These are phyloP conservation scores for Didymella exigua DNA, from an alignment of 2,329 filamentous ascomycete species.

Conservation along the genomic window DNA sequence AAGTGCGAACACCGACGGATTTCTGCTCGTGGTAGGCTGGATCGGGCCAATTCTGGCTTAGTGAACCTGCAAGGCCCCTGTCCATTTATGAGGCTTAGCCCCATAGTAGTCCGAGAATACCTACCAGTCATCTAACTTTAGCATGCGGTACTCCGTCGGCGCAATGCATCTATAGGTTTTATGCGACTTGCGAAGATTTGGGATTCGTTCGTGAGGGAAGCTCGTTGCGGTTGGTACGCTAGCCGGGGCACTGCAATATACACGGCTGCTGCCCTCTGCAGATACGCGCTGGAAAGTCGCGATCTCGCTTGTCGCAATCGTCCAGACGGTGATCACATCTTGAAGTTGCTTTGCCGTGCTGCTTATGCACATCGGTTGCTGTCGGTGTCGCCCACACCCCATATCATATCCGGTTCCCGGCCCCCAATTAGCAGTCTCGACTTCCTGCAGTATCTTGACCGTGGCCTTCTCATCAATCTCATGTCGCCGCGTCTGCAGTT, in stretches of 20 bases:
- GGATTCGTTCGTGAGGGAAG: neutral
- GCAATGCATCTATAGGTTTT: conserved; percentile 9
- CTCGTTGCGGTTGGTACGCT: conserved; percentile 4
- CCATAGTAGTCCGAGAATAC: conserved; percentile 35
- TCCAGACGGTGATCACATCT: conserved; percentile 4
- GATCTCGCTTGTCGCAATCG: neutral
- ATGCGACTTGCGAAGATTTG: conserved; percentile 5
- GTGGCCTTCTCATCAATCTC: neutral
- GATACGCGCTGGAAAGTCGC: conserved; percentile 1
- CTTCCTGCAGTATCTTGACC: neutral
- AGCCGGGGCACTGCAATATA: conserved; percentile 9
- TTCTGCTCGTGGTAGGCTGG: conserved; percentile 22
- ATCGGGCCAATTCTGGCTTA: conserved; percentile 21
- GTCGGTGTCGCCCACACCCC: neutral
- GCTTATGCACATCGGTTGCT: neutral
- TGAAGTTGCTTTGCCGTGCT: neutral
- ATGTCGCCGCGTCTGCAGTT: conserved; percentile 19
- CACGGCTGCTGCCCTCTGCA: conserved; percentile 3
- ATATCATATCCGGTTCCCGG: neutral
- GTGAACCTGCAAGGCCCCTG: conserved; percentile 19
- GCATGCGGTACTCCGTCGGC: conserved; percentile 14
- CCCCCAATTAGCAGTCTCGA: neutral
- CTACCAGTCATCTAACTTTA: conserved; percentile 41
- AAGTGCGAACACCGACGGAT: conserved; percentile 18
- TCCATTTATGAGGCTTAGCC: conserved; percentile 42